Evolutionary conservation across 23 red algal genomes (phyloP).

Genomic region (Gracilariopsis chorda): DNA sequence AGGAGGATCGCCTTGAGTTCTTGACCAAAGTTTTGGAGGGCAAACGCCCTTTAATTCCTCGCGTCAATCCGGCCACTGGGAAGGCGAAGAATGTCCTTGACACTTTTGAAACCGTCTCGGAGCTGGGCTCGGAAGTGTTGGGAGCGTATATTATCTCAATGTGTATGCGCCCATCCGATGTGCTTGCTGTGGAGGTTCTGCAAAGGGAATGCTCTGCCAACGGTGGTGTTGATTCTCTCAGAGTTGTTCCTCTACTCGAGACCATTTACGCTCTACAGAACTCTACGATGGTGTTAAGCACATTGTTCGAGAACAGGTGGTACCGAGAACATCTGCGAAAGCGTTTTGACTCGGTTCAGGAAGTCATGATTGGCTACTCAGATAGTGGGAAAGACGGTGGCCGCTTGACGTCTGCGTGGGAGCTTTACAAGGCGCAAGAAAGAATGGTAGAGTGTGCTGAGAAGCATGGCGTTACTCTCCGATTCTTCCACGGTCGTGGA

Average conservation of each 20-base stretch:
- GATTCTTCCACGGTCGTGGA: slow-evolving; percentile 99
- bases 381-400: slow-evolving; percentile 99
- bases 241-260: slow-evolving; percentile 97
- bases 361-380: slow-evolving; percentile 99
- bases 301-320: slow-evolving; percentile 76
- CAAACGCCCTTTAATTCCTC: slow-evolving; percentile 93
- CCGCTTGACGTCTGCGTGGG: slow-evolving; percentile 94
- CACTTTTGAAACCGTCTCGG: slow-evolving; percentile 79
- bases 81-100: slow-evolving; percentile 87
- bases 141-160: slow-evolving; percentile 99
- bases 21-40: slow-evolving; percentile 68
- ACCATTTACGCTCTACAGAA: slow-evolving; percentile 87
- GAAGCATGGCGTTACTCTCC: slow-evolving; percentile 83
- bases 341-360: slow-evolving; percentile 82
- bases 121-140: slow-evolving; percentile 79
- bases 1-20: slow-evolving; percentile 78
- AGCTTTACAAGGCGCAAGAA: slow-evolving; percentile 97
- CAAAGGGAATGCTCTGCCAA: slow-evolving; percentile 80
- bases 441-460: slow-evolving; percentile 69
- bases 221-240: slow-evolving; percentile 34
- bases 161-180: slow-evolving; percentile 96
- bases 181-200: slow-evolving; percentile 92
- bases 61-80: slow-evolving; percentile 53
- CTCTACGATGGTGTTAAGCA: slow-evolving; percentile 59
- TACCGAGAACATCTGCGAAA: slow-evolving; percentile 73